Base-by-base conservation (phyloP, 768 basidiomycete species). In the Phanerochaete sordida region DNA sequence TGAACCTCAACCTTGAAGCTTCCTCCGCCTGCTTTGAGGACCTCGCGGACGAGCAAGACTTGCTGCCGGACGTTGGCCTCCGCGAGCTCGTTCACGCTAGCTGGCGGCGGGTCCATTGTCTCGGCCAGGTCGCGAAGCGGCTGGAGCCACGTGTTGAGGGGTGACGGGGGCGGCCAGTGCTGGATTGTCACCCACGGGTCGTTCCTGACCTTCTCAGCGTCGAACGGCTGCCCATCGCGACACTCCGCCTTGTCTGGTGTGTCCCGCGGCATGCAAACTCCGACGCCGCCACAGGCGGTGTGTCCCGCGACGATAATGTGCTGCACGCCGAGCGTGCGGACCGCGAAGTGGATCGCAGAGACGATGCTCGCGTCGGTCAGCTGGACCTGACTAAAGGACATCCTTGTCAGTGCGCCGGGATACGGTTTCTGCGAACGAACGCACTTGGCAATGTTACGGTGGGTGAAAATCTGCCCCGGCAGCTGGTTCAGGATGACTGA, bases 361-460 rank as follows among this genome's bases (percentile, higher is more conserved):
- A 84, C 78, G 0, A 83, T 84, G 67, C 81, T 93, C 60, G 82
- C 81, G 70, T 96, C 94, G 57, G 86, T 72, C 2, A 79, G 75
- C 57, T 83, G 86, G 70, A 93, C 81, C 74, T 93, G 93, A 69
- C 90, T 91, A 64, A 26, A 11, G 37, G 21, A 30, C 9, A 3
- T 33, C 44, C 2, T 15, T 19, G 19, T 43, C 39, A 43, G 39
- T 16, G 19, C 19, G 19, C 19, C 4, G 8, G 7, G 33, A 43
- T 19, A 19, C 11, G 19, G 19, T 12, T 4, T 19, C 19, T 0
- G 30, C 11, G 11, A 37, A 37, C 11, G 35, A 43, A 73, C 84
- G 55, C 65, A 90, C 87, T 95, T 94, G 56, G 91, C 93, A 61
- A 95, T 86, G 72, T 94, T 94, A 49, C 93, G 77, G 72, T 93